phyloP scores from a whole-genome alignment of 164 flowering plant species.

The Magnolia changhungtana region DNA sequence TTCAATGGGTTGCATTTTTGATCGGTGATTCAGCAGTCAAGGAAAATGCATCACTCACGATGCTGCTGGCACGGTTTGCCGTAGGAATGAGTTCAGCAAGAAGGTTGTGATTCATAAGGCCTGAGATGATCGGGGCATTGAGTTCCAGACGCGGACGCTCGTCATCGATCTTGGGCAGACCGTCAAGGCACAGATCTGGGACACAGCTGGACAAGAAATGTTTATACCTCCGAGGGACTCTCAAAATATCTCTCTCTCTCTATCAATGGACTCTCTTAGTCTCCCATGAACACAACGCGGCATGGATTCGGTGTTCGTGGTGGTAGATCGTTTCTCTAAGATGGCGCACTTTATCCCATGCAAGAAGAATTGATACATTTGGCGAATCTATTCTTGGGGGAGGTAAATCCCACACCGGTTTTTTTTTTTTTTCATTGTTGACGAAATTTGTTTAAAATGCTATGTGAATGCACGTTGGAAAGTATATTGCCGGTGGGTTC shows the following conservation, averaged over 20 bases:
- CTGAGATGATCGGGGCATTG: slow-evolving; percentile 69
- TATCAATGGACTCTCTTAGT: neutral
- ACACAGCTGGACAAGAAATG: slow-evolving; percentile 76
- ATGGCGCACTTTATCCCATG: too few species aligned
- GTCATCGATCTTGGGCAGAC: slow-evolving; percentile 52
- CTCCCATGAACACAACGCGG: too few species aligned
- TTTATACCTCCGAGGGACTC: slow-evolving; percentile 11
- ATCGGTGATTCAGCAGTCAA: slow-evolving; percentile 69
- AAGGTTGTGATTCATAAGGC: slow-evolving; percentile 71
- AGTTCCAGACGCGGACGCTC: slow-evolving; percentile 66
- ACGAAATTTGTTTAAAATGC: too few species aligned
- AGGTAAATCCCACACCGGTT: too few species aligned
- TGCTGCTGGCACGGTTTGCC: slow-evolving; percentile 56
- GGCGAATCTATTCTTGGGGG: too few species aligned
- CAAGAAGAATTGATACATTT: too few species aligned
- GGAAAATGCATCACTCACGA: slow-evolving; percentile 81
- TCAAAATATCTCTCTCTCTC: neutral
- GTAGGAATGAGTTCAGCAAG: slow-evolving; percentile 62
- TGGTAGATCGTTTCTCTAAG: too few species aligned
- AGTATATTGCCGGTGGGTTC: too few species aligned
- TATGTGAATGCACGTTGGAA: too few species aligned
- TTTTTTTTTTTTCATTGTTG: too few species aligned
- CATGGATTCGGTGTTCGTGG: too few species aligned
- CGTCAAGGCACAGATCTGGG: slow-evolving; percentile 78
- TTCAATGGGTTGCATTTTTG: slow-evolving; percentile 66